Evolutionary conservation across 2,329 filamentous ascomycete species (phyloP), one percentile per base, ranked within the genome.

Genomic region (Paraphaeosphaeria sporulosa): DNA sequence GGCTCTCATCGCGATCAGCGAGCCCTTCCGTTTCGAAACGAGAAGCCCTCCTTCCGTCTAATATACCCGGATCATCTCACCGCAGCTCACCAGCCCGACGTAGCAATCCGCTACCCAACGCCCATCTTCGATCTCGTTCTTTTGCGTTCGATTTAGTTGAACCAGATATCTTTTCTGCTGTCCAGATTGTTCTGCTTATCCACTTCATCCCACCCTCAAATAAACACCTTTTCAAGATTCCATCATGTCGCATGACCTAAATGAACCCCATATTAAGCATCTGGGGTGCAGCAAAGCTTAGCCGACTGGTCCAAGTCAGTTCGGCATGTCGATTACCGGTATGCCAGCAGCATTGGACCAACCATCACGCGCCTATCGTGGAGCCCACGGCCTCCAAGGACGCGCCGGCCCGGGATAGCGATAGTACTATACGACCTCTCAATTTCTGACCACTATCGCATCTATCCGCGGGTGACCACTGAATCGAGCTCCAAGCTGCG

Each of bases 311-410:
- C 64, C 60, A 23, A 58, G 66, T 59, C 23, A 52, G 64, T 53
- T 64, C 71, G 69, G 67, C 59, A 65, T 13, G 43, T 47, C 43
- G 68, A 64, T 38, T 69, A 65, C 70, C 69, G 71, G 60, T 68
- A 73, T 69, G 48, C 47, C 59, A 61, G 54, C 60, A 50, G 42
- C 15, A 13, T 55, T 51, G n/a, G 30, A 32, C 53, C 47, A 36
- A 46, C 48, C 55, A 65, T 58, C 58, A 49, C 58, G 67, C 55
- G 57, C 63, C 57, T 59, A 61, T 65, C 64, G 53, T 69, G 58
- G 69, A 64, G 19, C 56, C 17, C 7, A 38, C 23, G 55, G 30
- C 70, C 70, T 71, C 67, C 68, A 19, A 67, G 55, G 51, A 58
- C 61, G 49, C 60, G 49, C 59, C 71, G 71, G 71, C 55, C 71